Base-by-base conservation (phyloP, 2,329 filamentous ascomycete genomes). In the Xylariales sp. region DNA sequence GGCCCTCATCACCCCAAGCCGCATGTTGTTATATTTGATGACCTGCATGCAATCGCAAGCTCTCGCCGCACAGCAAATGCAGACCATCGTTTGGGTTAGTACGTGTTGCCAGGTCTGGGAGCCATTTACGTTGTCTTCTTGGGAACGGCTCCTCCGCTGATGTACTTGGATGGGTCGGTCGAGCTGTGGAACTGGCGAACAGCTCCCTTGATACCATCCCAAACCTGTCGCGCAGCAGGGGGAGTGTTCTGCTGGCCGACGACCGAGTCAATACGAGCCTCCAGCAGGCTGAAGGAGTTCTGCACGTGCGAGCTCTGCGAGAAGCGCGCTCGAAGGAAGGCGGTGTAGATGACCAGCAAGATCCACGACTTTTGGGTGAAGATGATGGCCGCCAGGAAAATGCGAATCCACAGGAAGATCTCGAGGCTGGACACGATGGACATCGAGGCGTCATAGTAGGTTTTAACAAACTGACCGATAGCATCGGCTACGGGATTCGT, bases 391-490 rank as follows among this genome's bases (percentile, higher is more conserved):
- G 87, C 84, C 38, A 89, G 66, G 33, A 94, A 58, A 39, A 98
- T 70, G 56, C 93, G 88, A 64, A 85, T 70, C 83, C 90, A 94
- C 43, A 97, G 80, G 28, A 78, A 67, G 50, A 97, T 88, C 70
- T 98, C 93, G 42, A 98, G 85, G 32, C 74, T 71, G 25, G 91
- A 85, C 21, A 98, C 93, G 44, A 97, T 72, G 41, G 85, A 87
- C 93, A 98, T 98, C 65, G 88, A 95, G 44, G 79, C 70, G 62
- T 98, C 93, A 61, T 98, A 98, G 78, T 97, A 96, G 61, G 89
- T 81, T 81, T 97, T 97, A 63, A 98, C 89, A 56, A 98, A 98
- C 55, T 76, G 76, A 52, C 89, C 89, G 62, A 98, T 95, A 51
- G 74, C 78, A 45, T 96, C 89, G 38, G 86, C 83, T 40, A 89